These are phyloP conservation scores for Hypocrella siamensis DNA, from an alignment of 2,329 filamentous ascomycete genomes.

Conservation along the genomic window DNA sequence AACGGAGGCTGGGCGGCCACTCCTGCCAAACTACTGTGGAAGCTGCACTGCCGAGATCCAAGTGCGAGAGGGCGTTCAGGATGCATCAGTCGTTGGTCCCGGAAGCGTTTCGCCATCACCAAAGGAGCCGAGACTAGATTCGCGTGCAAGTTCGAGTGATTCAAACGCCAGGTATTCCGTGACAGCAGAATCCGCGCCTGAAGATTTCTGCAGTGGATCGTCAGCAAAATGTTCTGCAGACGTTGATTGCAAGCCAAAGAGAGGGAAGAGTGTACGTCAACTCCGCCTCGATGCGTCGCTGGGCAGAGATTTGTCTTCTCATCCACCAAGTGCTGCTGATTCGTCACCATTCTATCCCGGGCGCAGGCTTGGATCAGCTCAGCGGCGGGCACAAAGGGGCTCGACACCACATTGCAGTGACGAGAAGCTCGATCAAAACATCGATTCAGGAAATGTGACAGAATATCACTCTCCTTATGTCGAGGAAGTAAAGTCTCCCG, in stretches of 20 bases:
- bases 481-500: conserved; percentile 3
- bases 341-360: conserved; percentile 8
- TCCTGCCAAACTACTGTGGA: conserved; percentile 18
- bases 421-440: neutral
- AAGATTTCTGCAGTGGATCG: neutral
- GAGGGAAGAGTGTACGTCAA: neutral
- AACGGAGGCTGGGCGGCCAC: conserved; percentile 8
- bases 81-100: conserved; percentile 13
- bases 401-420: conserved; percentile 2
- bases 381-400: conserved; percentile 13
- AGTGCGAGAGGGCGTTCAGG: conserved; percentile 9
- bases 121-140: neutral
- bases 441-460: neutral
- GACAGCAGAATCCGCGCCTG: neutral
- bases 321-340: conserved; percentile 2
- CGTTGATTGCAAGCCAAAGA: neutral
- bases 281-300: neutral
- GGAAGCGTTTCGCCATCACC: conserved; percentile 1
- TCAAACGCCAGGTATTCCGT: neutral
- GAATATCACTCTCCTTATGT: conserved; percentile 7
- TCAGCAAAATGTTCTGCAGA: neutral
- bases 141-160: neutral
- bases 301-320: neutral
- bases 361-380: conserved; percentile 11
- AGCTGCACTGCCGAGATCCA: conserved; percentile 12